Conservation (phyloP, 148 eudicot genomes). For the Dysphania ambrosioides region DNA sequence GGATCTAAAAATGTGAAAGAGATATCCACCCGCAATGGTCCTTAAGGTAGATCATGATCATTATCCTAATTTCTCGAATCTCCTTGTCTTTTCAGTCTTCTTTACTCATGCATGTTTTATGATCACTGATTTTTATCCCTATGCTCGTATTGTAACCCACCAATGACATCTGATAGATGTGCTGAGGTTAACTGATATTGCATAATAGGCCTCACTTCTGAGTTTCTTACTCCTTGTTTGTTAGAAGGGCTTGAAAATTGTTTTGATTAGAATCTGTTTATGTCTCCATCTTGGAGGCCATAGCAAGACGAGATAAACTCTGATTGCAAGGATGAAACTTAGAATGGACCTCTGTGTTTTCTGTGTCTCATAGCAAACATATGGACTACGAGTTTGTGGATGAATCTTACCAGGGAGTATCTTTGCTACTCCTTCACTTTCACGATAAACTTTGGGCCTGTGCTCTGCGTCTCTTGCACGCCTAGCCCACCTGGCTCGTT, state of each 20-base stretch:
- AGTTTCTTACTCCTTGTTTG: neutral
- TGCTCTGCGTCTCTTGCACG: neutral
- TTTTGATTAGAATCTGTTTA: slow-evolving; percentile 1
- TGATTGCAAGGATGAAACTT: slow-evolving; percentile 10
- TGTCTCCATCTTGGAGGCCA: slow-evolving; percentile 16
- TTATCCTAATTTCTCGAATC: slow-evolving; percentile 32
- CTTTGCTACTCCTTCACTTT: neutral
- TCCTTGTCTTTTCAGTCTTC: slow-evolving; percentile 21
- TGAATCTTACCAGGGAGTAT: neutral
- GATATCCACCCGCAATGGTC: slow-evolving; percentile 30
- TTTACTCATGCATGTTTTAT: slow-evolving; percentile 19
- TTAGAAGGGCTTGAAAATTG: neutral
- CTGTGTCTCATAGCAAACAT: neutral
- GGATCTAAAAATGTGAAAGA: slow-evolving; percentile 23
- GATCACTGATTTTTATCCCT: neutral
- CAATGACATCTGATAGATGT: slow-evolving; percentile 5
- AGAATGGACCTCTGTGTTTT: neutral
- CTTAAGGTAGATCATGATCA: slow-evolving; percentile 27
- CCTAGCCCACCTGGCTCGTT: neutral
- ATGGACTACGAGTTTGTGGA: neutral
- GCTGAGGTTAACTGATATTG: slow-evolving; percentile 9
- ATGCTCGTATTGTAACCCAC: neutral
- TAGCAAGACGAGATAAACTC: neutral
- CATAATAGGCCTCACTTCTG: slow-evolving; percentile 9
- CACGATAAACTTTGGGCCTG: neutral